Evolutionary conservation across 768 basidiomycete genomes (phyloP).

Genomic region (Leccinum obscurum): DNA sequence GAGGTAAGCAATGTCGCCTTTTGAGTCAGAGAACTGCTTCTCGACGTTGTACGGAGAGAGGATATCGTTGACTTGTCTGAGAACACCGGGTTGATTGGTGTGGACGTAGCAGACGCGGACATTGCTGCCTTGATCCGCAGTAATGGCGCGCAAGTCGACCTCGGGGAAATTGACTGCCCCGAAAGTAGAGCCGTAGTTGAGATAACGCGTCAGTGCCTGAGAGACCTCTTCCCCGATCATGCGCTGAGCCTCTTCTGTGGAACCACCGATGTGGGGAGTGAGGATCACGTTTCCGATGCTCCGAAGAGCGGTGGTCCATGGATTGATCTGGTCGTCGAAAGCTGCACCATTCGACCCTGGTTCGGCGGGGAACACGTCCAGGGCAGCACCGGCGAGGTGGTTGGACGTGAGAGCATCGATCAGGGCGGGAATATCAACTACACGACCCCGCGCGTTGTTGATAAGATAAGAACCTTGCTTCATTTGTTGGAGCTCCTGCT

Average conservation of each 20-base stretch:
- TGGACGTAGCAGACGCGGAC: slow-evolving; percentile 95
- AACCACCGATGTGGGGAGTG: slow-evolving; percentile 98
- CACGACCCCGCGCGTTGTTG: slow-evolving; percentile 95
- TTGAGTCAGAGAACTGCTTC: slow-evolving; percentile 99
- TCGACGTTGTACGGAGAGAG: slow-evolving; percentile 96
- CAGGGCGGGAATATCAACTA: slow-evolving; percentile 93
- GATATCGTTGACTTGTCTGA: slow-evolving; percentile 92
- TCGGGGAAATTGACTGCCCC: slow-evolving; percentile 99
- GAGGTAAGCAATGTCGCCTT: slow-evolving; percentile 90
- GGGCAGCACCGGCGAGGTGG: slow-evolving; percentile 82
- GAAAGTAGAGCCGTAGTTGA: slow-evolving; percentile 86
- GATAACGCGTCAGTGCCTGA: slow-evolving; percentile 79
- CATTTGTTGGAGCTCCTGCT: slow-evolving; percentile 79
- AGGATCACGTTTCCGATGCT: slow-evolving; percentile 88
- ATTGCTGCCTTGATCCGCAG: slow-evolving; percentile 73
- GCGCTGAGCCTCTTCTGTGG: slow-evolving; percentile 96
- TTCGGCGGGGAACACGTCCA: slow-evolving; percentile 95
- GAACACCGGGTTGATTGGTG: slow-evolving; percentile 93
- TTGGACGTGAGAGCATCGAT: slow-evolving; percentile 78
- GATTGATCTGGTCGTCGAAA: slow-evolving; percentile 87
- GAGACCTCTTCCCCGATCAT: slow-evolving; percentile 98
- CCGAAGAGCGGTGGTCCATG: slow-evolving; percentile 78
- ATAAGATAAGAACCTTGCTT: slow-evolving; percentile 94
- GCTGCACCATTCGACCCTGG: slow-evolving; percentile 88
- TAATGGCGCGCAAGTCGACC: slow-evolving; percentile 92